Percentiles rank a stretch among this genome's conserved stretches.
phyloP scores from a whole-genome alignment of 768 basidiomycete genomes.

The Mycena latifolia region DNA sequence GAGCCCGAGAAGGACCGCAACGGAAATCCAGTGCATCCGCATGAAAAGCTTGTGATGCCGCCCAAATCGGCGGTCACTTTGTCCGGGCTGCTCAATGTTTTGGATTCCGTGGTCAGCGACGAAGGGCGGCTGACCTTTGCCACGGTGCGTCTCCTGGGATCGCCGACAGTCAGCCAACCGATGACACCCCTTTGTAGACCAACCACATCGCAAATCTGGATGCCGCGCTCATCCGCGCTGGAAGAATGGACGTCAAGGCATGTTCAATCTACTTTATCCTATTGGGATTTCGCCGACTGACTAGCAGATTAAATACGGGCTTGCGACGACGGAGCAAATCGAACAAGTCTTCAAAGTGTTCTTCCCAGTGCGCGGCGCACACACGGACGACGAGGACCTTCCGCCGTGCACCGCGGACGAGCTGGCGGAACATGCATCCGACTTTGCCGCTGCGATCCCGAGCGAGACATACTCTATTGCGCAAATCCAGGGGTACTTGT shows the following conservation, averaged over 20 bases:
- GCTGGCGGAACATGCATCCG: neutral
- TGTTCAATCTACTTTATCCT: too few relatives aligned
- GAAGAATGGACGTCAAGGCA: slow-evolving; percentile 34
- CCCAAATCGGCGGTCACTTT: slow-evolving; percentile 23
- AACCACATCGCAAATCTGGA: slow-evolving; percentile 34
- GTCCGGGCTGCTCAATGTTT: slow-evolving; percentile 21
- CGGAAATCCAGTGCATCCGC: slow-evolving; percentile 2
- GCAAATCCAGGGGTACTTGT: slow-evolving; percentile 52
- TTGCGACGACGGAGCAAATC: slow-evolving; percentile 24
- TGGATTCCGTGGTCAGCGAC: slow-evolving; percentile 27
- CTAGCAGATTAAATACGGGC: slow-evolving; percentile 28
- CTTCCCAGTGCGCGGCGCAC: slow-evolving; percentile 6
- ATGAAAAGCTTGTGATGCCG: slow-evolving; percentile 8
- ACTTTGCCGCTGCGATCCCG: slow-evolving; percentile 39
- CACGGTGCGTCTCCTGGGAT: slow-evolving; percentile 9
- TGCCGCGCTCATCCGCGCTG: slow-evolving; percentile 27
- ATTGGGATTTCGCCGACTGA: too few relatives aligned
- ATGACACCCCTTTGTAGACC: slow-evolving; percentile 21
- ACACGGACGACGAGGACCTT: too few relatives aligned
- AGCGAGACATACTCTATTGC: slow-evolving; percentile 46
- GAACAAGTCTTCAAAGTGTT: slow-evolving; percentile 24
- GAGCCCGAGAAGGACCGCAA: slow-evolving; percentile 11
- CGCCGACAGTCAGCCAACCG: too few relatives aligned
- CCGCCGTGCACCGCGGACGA: neutral
- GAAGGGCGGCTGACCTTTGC: slow-evolving; percentile 29